Evolutionary conservation across 345 rosid genomes (phyloP), one percentile per base, ranked within the genome.

Genomic region (Arabis hirsuta): DNA sequence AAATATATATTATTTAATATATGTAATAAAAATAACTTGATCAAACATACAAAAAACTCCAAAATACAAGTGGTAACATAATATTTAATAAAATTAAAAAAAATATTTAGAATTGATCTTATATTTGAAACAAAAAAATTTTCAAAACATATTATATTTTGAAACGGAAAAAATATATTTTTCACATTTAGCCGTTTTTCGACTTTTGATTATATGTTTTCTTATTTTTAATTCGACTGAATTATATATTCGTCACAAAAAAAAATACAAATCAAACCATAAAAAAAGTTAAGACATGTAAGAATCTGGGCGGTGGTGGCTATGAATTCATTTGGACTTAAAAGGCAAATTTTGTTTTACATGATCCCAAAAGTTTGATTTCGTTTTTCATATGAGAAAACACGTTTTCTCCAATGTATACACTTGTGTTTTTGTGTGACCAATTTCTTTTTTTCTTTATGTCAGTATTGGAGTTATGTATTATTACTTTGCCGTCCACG

Each of bases 341-440:
- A 56, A 73, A 73, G 77, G 72, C 54, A 52, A 41, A 65, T 34
- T 9, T 65, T 57, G 72, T 57, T 73, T 73, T 65, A 62, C 67
- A 73, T 65, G 66, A 73, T 66, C 36, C 42, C 48, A 62, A 72
- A 62, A 44, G 29, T 47, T 47, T 36, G 39, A 43, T 50, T 59
- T 50, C 41, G 9, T 27, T 29, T 51, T 50, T 19, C 59, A 45
- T 46, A 32, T 32, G 7, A 32, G 36, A 32, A 32, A 32, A 60
- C 67, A 61, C 68, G 68, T 51, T 72, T 62, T 62, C 9, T 44
- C 62, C 19, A 36, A 36, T 13, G 47, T 63, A 14, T 32, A 72
- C 47, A 72, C 70, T 72, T 72, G 70, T 63, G 63, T 72, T 44
- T 62, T 72, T 72, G 31, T 72, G 39, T 9, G 76, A 63, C 76